phyloP scores from a whole-genome alignment of 306 rosid genomes.

The Medicago lupulina region DNA sequence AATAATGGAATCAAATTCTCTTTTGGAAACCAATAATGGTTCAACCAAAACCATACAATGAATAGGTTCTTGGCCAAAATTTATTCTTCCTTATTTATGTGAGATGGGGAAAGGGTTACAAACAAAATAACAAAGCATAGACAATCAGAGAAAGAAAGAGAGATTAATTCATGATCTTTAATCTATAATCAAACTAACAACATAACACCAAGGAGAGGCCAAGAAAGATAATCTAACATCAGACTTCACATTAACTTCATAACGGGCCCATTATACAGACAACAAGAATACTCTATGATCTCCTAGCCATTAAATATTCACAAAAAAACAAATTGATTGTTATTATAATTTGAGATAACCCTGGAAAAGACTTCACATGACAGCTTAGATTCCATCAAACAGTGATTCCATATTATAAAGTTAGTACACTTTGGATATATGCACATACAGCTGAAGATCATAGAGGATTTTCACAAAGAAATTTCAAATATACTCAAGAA shows the following conservation, averaged over 20 bases:
- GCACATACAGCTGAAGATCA: slow-evolving; percentile 36
- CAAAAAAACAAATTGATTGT: slow-evolving; percentile 33
- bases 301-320: slow-evolving; percentile 36
- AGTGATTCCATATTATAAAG: slow-evolving; percentile 36
- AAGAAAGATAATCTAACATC: slow-evolving; percentile 6
- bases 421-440: slow-evolving; percentile 14
- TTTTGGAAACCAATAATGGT: not conserved
- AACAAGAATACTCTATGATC: slow-evolving; percentile 40
- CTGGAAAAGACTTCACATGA: slow-evolving; percentile 44
- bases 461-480: slow-evolving; percentile 28
- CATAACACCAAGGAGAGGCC: not conserved
- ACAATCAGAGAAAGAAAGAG: not conserved
- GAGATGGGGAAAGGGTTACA: not conserved
- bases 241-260: slow-evolving; percentile 17
- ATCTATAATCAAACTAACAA: not conserved
- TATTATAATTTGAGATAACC: slow-evolving; percentile 27
- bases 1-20: not conserved
- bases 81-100: no score
- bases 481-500: slow-evolving; percentile 40
- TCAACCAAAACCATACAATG: no score
- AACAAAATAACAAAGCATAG: not conserved
- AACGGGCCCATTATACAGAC: slow-evolving; percentile 39
- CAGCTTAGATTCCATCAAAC: slow-evolving; percentile 48
- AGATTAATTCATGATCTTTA: not conserved
- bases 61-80: no score